Base-by-base conservation (phyloP, 2,329 filamentous ascomycete species). In the Xylaria digitata region DNA sequence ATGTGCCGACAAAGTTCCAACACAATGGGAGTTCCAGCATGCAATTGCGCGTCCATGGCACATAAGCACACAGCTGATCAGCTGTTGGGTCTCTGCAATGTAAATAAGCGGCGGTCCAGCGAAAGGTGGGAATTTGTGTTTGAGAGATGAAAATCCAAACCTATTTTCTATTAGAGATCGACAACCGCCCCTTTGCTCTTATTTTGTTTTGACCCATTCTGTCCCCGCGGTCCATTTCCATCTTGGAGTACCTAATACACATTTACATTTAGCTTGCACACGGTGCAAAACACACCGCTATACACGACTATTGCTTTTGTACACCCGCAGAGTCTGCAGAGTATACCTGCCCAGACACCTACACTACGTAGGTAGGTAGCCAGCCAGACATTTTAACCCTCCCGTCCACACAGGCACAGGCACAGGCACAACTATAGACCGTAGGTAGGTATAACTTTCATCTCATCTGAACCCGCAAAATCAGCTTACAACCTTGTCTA, bases 1-100 rank as follows among this genome's bases (percentile, higher is more conserved):
- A 54, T 64, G 66, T 53, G 67, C 72, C 73, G 73, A 74, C 61
- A 73, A 60, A 72, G 73, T 74, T 74, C 65, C 63, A 71, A 67
- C 66, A 60, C 67, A 69, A 66, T 69, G 61, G 67, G 64, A 69
- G 62, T 65, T 67, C 69, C 67, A 69, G 71, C 66, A 66, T 68
- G 58, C 42, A 53, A 63, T 66, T 71, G 66, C 67, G 70, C 62
- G 61, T 67, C 60, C 61, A 65, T 34, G 37, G 65, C 49, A 23
- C 55, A 59, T 56, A 45, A 65, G 54, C 58, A 67, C 52, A 66
- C 49, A 58, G 37, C 19, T 50, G 49, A 59, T 54, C 59, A 48
- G 45, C 53, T 32, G 42, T 34, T 45, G 37, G 56, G 40, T 17
- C 32, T 50, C 48, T 19, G 32, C 66, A 19, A 54, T 19, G 34